Conservation (phyloP, 192 early-diverging fungal species). For the Coemansia sp. region DNA sequence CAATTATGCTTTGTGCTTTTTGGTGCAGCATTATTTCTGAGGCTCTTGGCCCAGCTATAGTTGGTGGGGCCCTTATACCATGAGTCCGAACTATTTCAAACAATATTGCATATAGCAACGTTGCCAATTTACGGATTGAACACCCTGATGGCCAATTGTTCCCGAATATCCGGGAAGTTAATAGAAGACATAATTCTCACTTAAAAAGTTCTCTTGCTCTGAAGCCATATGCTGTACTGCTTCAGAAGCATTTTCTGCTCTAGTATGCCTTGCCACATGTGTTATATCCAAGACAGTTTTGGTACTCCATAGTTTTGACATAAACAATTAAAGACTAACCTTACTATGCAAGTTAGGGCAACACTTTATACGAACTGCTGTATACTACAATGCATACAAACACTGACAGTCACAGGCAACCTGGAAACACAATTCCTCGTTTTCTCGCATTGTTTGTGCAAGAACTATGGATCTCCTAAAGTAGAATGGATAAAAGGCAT, state of each 20-base stretch:
- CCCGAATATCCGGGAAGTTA: too few species aligned
- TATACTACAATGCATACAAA: background rate
- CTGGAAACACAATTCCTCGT: slow-evolving; percentile 3
- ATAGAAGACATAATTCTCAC: background rate
- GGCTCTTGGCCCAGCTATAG: too few species aligned
- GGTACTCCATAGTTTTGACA: background rate
- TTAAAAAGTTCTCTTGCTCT: background rate
- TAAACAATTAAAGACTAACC: too few species aligned
- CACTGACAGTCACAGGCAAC: slow-evolving; percentile 3
- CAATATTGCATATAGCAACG: too few species aligned
- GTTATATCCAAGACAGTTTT: background rate
- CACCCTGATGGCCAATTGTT: too few species aligned
- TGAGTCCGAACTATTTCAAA: too few species aligned
- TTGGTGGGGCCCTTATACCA: too few species aligned
- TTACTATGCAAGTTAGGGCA: background rate
- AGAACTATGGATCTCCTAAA: too few species aligned
- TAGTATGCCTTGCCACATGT: background rate
- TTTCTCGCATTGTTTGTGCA: background rate
- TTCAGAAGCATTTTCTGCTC: background rate
- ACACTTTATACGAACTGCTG: slow-evolving; percentile 3
- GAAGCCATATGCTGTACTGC: slow-evolving; percentile 1
- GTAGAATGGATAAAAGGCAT: too few species aligned
- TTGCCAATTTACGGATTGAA: too few species aligned
- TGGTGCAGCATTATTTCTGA: too few species aligned
- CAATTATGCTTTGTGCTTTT: too few species aligned